phyloP scores from a whole-genome alignment of 129 eudicot genomes.

The Apium graveolens region DNA sequence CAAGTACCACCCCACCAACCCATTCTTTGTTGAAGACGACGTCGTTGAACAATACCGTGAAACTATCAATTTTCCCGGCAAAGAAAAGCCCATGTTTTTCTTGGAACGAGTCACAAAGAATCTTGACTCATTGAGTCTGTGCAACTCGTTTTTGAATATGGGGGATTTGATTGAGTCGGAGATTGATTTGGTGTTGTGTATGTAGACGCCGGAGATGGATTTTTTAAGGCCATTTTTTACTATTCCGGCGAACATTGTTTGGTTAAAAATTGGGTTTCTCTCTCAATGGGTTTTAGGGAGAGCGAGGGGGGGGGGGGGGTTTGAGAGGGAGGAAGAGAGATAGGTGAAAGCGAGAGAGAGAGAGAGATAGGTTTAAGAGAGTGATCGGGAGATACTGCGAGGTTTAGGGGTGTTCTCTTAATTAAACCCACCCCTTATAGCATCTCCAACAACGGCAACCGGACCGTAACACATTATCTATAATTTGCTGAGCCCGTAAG shows the following conservation, averaged over 20 bases:
- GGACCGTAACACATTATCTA: no score
- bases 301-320: not conserved
- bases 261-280: not conserved
- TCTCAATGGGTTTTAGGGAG: not conserved
- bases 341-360: not conserved
- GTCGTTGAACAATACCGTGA: slow-evolving; percentile 20
- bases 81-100: slow-evolving; percentile 20
- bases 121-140: slow-evolving; percentile 17
- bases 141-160: slow-evolving; percentile 18
- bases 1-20: slow-evolving; percentile 75
- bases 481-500: no score
- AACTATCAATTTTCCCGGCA: not conserved
- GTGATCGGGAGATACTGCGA: not conserved
- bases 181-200: slow-evolving; percentile 21
- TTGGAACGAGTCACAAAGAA: slow-evolving; percentile 23
- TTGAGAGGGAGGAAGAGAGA: not conserved
- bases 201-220: slow-evolving; percentile 6
- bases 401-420: not conserved
- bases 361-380: no score
- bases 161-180: slow-evolving; percentile 25
- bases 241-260: slow-evolving; percentile 23
- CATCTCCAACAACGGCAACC: no score
- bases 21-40: slow-evolving; percentile 24
- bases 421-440: not conserved
- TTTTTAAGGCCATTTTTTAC: slow-evolving; percentile 19